Percentiles rank a stretch among this genome's conserved stretches.
Conservation (phyloP, 2,329 filamentous ascomycete genomes). For the Trichophyton simii region DNA sequence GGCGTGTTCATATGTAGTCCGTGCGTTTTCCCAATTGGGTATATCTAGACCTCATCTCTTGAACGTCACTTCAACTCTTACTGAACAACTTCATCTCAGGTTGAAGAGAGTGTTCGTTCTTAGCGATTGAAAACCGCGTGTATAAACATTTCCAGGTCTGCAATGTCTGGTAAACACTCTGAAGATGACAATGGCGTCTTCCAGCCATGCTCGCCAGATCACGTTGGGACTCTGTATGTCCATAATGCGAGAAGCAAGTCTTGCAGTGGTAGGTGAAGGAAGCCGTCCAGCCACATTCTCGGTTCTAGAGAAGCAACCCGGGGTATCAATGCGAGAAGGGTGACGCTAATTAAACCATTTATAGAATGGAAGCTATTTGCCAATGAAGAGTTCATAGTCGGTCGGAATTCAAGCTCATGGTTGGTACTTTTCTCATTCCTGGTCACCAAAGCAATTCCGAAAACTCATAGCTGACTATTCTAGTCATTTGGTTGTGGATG, state of each 20-base stretch:
- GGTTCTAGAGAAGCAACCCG: not conserved
- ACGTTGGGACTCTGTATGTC: slow-evolving; percentile 11
- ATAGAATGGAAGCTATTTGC: slow-evolving; percentile 11
- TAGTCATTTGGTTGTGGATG: slow-evolving; percentile 21
- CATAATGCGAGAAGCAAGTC: not conserved
- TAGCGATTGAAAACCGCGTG: not conserved
- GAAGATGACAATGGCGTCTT: not conserved
- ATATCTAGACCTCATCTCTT: not conserved
- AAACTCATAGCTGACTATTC: not conserved
- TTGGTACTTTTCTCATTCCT: not conserved
- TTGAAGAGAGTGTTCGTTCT: not conserved
- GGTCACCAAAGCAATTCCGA: not conserved
- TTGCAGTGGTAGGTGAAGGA: not conserved
- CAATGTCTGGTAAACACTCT: not conserved
- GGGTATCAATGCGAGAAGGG: not conserved
- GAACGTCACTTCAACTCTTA: not conserved
- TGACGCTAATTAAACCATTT: not conserved
- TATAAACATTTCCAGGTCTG: not conserved
- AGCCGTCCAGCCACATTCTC: not conserved
- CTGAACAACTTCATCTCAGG: not conserved
- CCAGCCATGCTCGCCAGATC: not conserved
- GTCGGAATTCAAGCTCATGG: slow-evolving; percentile 12
- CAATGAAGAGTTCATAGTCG: slow-evolving; percentile 12
- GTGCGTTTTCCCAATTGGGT: not conserved
- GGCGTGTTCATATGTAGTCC: not conserved